These are phyloP conservation scores for Viola odorata DNA, from an alignment of 345 rosid genomes.

Conservation along the genomic window DNA sequence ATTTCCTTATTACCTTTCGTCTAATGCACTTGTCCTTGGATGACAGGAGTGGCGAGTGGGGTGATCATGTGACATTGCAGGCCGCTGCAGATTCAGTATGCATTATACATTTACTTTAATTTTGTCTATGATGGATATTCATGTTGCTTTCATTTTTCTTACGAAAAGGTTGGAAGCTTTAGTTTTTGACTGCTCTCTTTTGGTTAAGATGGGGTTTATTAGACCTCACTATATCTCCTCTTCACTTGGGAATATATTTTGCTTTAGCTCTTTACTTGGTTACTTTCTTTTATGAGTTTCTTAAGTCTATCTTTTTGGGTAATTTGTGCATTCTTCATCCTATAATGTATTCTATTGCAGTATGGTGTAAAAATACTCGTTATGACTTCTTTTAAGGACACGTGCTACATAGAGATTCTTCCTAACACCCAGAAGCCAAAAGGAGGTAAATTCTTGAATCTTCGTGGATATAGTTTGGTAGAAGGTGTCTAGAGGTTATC, in stretches of 20 bases:
- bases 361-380: slow-evolving; percentile 64
- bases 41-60: slow-evolving; percentile 69
- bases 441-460: slow-evolving; percentile 44
- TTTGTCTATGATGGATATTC: background rate
- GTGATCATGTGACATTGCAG: slow-evolving; percentile 69
- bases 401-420: slow-evolving; percentile 79
- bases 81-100: slow-evolving; percentile 75
- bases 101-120: background rate
- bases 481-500: background rate
- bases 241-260: background rate
- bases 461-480: slow-evolving; percentile 1
- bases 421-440: slow-evolving; percentile 56
- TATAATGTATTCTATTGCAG: slow-evolving; percentile 33
- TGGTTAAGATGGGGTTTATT: background rate
- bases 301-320: background rate
- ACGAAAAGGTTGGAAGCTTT: no score
- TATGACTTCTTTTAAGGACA: slow-evolving; percentile 84
- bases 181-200: background rate
- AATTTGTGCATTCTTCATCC: slow-evolving; percentile 5
- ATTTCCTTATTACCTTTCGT: background rate
- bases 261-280: background rate
- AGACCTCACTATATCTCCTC: background rate
- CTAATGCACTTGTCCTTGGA: slow-evolving; percentile 12
- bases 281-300: background rate
- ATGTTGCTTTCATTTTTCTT: background rate